Conservation (phyloP, 148 eudicot species). For the Selenicereus undatus region DNA sequence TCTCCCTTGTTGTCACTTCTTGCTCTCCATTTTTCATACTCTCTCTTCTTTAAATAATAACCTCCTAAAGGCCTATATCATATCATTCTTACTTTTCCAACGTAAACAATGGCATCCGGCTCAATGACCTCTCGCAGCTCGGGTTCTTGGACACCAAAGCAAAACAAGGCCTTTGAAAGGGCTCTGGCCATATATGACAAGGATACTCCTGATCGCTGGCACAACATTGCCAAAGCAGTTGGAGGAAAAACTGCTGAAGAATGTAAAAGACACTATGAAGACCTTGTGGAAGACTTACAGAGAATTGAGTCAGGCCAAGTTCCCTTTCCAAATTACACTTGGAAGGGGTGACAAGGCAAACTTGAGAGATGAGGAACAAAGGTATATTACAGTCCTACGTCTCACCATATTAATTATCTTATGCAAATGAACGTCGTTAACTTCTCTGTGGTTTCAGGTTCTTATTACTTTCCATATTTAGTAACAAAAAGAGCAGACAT, state of each 20-base stretch:
- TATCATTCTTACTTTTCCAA: neutral
- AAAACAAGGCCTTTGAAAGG: slow-evolving; percentile 56
- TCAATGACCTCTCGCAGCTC: slow-evolving; percentile 29
- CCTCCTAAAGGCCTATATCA: neutral
- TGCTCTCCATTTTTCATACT: neutral
- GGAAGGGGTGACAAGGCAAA: slow-evolving; percentile 17
- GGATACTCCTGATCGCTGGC: slow-evolving; percentile 62
- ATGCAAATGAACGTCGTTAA: neutral
- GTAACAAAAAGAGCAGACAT: slow-evolving; percentile 3
- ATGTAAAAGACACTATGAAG: slow-evolving; percentile 45
- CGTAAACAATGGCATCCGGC: slow-evolving; percentile 34
- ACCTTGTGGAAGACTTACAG: slow-evolving; percentile 43
- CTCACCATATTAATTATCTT: neutral
- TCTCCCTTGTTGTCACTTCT: slow-evolving; percentile 15
- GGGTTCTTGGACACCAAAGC: slow-evolving; percentile 45
- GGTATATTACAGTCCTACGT: slow-evolving; percentile 22
- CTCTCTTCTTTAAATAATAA: neutral
- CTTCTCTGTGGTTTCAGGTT: slow-evolving; percentile 10
- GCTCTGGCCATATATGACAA: slow-evolving; percentile 53
- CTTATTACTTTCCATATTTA: slow-evolving; percentile 7
- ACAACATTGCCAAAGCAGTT: slow-evolving; percentile 50
- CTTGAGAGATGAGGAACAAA: slow-evolving; percentile 26
- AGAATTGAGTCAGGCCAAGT: slow-evolving; percentile 47
- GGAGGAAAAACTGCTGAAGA: slow-evolving; percentile 52
- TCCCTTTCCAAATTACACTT: slow-evolving; percentile 50